Percentiles rank a stretch among this genome's conserved stretches.
Conservation (phyloP, 352 stramenopile species). For the Globisporangium spiculum region DNA sequence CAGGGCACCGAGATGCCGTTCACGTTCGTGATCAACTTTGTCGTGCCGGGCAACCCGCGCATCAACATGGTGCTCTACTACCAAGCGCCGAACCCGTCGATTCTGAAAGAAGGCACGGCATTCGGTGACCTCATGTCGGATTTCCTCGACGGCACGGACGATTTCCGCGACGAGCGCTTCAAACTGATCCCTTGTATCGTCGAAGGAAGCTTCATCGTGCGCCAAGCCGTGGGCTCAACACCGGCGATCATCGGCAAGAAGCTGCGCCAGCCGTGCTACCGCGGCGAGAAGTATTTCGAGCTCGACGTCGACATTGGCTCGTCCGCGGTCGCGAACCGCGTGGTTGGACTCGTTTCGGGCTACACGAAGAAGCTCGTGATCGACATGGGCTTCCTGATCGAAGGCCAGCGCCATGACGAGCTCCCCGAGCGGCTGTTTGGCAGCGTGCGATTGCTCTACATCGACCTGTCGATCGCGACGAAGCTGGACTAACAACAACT, state of each 20-base stretch:
- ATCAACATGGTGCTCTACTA: constrained; percentile 75
- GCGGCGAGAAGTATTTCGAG: constrained; percentile 71
- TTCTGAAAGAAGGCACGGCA: constrained; percentile 54
- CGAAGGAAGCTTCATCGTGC: constrained; percentile 78
- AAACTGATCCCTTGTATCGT: constrained; percentile 83
- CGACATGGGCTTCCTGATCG: constrained; percentile 77
- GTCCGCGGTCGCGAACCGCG: constrained; percentile 69
- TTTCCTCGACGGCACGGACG: constrained; percentile 70
- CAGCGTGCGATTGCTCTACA: constrained; percentile 53
- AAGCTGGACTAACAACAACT: constrained; percentile 21
- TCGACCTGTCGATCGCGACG: constrained; percentile 46
- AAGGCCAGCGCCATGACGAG: constrained; percentile 61
- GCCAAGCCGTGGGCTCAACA: constrained; percentile 69
- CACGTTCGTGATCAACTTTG: constrained; percentile 79
- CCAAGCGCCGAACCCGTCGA: constrained; percentile 46
- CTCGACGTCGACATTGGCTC: constrained; percentile 73
- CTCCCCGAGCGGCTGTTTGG: constrained; percentile 73
- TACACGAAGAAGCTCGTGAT: constrained; percentile 85
- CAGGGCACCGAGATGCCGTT: constrained; percentile 67
- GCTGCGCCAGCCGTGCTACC: constrained; percentile 59
- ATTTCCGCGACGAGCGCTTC: constrained; percentile 79
- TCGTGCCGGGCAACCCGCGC: constrained; percentile 57
- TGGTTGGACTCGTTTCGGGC: constrained; percentile 62
- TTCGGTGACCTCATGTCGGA: constrained; percentile 72
- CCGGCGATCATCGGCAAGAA: constrained; percentile 78